Evolutionary conservation across 345 rosid species (phyloP).

Genomic region (Gossypium thurberi): DNA sequence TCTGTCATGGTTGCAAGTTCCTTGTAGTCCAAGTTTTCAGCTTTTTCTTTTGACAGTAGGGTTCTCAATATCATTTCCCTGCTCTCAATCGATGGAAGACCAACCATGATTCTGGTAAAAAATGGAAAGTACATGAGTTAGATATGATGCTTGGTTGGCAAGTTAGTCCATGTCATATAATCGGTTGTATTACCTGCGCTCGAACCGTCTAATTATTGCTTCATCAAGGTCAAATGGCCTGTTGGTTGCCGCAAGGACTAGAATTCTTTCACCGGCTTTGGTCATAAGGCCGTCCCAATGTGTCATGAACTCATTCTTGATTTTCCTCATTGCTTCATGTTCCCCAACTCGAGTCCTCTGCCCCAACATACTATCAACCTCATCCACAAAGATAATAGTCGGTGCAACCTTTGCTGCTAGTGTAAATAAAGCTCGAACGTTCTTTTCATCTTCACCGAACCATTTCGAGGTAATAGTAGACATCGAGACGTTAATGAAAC

Average conservation of each 20-base stretch:
- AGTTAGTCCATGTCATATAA: background rate
- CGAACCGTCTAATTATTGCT: conserved; percentile 97
- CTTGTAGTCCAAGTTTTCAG: conserved; percentile 65
- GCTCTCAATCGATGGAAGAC: conserved; percentile 73
- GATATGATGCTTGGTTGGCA: background rate
- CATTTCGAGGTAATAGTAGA: conserved; percentile 98
- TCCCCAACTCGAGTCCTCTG: conserved; percentile 92
- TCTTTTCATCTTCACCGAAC: conserved; percentile 99
- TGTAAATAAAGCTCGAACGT: conserved; percentile 79
- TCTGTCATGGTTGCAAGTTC: conserved; percentile 89
- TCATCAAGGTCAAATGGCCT: conserved; percentile 99
- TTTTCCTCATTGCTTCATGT: conserved; percentile 98
- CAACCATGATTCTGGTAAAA: conserved; percentile 78
- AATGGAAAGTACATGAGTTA: conserved; percentile 2
- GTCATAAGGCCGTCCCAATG: conserved; percentile 99
- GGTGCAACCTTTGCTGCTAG: conserved; percentile 97
- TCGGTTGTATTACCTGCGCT: conserved; percentile 51
- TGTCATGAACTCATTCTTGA: conserved; percentile 96
- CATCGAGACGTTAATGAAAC: conserved; percentile 98
- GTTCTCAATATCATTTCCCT: conserved; percentile 86
- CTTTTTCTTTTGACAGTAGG: conserved; percentile 72
- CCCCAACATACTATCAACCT: conserved; percentile 99
- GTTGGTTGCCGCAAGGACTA: conserved; percentile 98
- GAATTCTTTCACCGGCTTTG: conserved; percentile 72
- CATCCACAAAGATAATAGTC: conserved; percentile 91